Conservation (phyloP, 495 filamentous ascomycete species). For the Aspergillus mulundensis region DNA sequence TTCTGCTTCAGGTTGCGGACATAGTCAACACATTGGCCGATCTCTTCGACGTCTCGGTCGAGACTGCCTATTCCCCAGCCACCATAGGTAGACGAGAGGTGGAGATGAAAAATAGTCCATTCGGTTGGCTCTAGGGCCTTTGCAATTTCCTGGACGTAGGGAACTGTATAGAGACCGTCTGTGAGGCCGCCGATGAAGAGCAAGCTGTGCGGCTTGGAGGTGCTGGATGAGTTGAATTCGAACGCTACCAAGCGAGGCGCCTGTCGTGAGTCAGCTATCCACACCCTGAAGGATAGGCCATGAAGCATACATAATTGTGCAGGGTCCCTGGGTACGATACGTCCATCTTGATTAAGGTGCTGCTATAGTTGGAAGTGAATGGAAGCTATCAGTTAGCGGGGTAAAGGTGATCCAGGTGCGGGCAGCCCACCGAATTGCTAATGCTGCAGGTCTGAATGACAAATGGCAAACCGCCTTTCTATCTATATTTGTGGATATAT, state of each 20-base stretch:
- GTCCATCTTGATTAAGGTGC: constrained; percentile 7
- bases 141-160: constrained; percentile 55
- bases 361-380: background rate
- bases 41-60: constrained; percentile 66
- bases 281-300: background rate
- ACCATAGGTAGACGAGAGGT: constrained; percentile 61
- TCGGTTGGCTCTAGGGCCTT: constrained; percentile 50
- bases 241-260: constrained; percentile 54
- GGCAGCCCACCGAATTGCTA: background rate
- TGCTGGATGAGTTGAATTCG: constrained; percentile 44
- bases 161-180: constrained; percentile 69
- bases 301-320: constrained; percentile 35
- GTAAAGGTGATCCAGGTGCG: background rate
- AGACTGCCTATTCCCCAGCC: constrained; percentile 73
- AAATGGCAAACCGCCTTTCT: background rate
- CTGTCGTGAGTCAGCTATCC: constrained; percentile 25
- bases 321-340: constrained; percentile 31
- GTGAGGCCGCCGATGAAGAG: constrained; percentile 83
- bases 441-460: background rate
- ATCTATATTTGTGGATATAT: background rate
- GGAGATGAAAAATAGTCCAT: constrained; percentile 59
- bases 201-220: constrained; percentile 57
- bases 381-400: background rate
- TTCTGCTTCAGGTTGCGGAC: constrained; percentile 40
- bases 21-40: constrained; percentile 67